Evolutionary conservation across 305 asterid species (phyloP), one percentile per base, ranked within the genome.

Genomic region (Coffea humblotiana): DNA sequence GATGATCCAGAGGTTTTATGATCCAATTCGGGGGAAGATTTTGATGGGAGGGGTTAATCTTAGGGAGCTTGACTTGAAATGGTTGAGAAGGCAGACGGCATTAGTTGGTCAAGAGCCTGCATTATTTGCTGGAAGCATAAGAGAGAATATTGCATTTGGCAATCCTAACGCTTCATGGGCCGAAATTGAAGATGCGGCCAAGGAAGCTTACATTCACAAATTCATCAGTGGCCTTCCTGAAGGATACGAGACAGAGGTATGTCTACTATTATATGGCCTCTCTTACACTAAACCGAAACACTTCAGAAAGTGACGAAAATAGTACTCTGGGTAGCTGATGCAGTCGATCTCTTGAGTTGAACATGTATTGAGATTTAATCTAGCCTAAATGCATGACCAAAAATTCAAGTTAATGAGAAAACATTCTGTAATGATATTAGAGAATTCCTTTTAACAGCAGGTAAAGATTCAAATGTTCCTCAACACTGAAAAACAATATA

Each of bases 171-270:
- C 97, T 64, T 80, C 97, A 7, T 89, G 96, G 95, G 81, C 92
- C 64, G 98, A 94, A 83, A 91, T 94, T 65, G 97, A 90, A 89
- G 88, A 83, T 37, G 97, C 98, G 51, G 95, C 97, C 16, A 88
- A 89, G 82, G 95, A 88, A 85, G 98, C 97, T 72, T 89, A 87
- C 75, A 89, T 91, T 81, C 98, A 94, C 78, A 85, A 89, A 80
- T 94, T 94, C 88, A 92, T 94, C 58, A 85, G 89, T 66, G 86
- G 95, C 83, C 96, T 94, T 65, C 96, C 96, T 82, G 94, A 92
- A 84, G 98, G 96, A 61, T 94, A 94, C 80, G 97, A 90, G 81
- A 94, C 98, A 40, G 93, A 93, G 97, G 98, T 92, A 84, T 71
- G 15, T 49, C 16, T 43, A 25, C 27, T 52, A 10, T 49, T 2